Percentiles rank a stretch among this genome's conserved stretches.
phyloP scores from a whole-genome alignment of 495 filamentous ascomycete genomes.

The Penicillium samsonianum region DNA sequence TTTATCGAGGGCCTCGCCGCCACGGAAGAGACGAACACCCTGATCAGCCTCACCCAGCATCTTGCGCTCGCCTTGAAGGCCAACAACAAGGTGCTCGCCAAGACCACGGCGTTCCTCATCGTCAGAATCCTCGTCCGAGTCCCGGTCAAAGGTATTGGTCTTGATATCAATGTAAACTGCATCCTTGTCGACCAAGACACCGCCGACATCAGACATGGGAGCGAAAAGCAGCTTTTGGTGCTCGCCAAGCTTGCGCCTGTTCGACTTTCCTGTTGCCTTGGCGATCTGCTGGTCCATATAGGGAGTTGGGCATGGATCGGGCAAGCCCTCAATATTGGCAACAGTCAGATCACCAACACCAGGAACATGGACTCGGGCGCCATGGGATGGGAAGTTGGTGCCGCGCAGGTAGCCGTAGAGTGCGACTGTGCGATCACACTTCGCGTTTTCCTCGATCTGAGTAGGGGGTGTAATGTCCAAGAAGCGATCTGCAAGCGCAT shows the following conservation, averaged over 20 bases:
- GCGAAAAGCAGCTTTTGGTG: constrained; percentile 96
- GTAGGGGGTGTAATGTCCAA: constrained; percentile 93
- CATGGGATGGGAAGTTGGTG: constrained; percentile 89
- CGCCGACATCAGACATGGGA: constrained; percentile 96
- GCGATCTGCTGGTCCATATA: constrained; percentile 81
- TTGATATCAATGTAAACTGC: constrained; percentile 79
- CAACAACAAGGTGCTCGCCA: constrained; percentile 90
- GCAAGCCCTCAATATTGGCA: constrained; percentile 77
- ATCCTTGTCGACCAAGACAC: constrained; percentile 80
- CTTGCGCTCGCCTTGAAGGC: constrained; percentile 77
- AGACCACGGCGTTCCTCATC: constrained; percentile 69
- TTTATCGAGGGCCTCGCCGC: constrained; percentile 66
- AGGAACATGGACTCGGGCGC: constrained; percentile 87
- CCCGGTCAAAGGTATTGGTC: constrained; percentile 74
- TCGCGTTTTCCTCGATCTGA: constrained; percentile 79
- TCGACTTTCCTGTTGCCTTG: constrained; percentile 77
- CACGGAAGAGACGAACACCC: constrained; percentile 80
- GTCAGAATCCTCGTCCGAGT: constrained; percentile 51
- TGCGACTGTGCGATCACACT: constrained; percentile 85
- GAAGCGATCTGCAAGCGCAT: constrained; percentile 89
- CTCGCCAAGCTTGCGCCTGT: constrained; percentile 77
- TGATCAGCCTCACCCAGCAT: constrained; percentile 79
- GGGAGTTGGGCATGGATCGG: constrained; percentile 94
- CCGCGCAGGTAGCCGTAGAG: constrained; percentile 93
- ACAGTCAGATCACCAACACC: constrained; percentile 92